Percentiles rank a stretch among this genome's conserved stretches.
Evolutionary conservation across 345 rosid genomes (phyloP).

Genomic region (Salix purpurea): DNA sequence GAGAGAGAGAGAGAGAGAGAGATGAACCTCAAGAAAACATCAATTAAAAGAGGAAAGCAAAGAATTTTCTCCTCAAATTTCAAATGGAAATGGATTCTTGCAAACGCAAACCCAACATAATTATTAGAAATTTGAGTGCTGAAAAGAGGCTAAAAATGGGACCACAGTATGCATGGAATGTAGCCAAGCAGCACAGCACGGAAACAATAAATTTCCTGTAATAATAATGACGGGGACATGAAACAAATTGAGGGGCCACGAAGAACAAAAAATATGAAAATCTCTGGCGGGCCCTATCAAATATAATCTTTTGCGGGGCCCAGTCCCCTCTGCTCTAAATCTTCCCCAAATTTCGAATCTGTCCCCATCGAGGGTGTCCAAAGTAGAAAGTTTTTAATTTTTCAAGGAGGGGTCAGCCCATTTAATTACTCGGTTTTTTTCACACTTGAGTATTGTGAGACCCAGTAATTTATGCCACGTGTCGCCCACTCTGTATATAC

Average conservation of each 20-base stretch:
- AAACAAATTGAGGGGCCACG: conserved; percentile 10
- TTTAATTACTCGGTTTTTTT: background rate
- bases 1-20: too few species aligned
- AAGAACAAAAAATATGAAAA: background rate
- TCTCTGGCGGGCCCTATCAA: conserved; percentile 15
- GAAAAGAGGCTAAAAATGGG: conserved; percentile 2
- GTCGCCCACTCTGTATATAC: background rate
- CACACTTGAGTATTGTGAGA: background rate
- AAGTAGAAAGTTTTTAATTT: too few species aligned
- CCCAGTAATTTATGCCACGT: conserved; percentile 18
- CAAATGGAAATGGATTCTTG: background rate
- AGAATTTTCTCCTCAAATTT: background rate
- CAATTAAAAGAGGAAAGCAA: too few species aligned
- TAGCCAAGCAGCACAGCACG: background rate
- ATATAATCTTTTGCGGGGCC: conserved; percentile 23
- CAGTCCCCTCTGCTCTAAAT: conserved; percentile 6
- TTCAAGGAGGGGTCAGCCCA: too few species aligned
- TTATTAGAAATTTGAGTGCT: conserved; percentile 10
- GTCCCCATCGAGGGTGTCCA: conserved; percentile 4
- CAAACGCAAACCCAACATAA: conserved; percentile 9
- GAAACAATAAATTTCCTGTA: background rate
- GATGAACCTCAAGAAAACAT: background rate
- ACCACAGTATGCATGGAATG: conserved; percentile 1
- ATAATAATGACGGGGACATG: conserved; percentile 13
- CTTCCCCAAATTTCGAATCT: conserved; percentile 24